Evolutionary conservation across 2,329 filamentous ascomycete species (phyloP), one percentile per base, ranked within the genome.

Genomic region (Beauveria scarabaeidicola): DNA sequence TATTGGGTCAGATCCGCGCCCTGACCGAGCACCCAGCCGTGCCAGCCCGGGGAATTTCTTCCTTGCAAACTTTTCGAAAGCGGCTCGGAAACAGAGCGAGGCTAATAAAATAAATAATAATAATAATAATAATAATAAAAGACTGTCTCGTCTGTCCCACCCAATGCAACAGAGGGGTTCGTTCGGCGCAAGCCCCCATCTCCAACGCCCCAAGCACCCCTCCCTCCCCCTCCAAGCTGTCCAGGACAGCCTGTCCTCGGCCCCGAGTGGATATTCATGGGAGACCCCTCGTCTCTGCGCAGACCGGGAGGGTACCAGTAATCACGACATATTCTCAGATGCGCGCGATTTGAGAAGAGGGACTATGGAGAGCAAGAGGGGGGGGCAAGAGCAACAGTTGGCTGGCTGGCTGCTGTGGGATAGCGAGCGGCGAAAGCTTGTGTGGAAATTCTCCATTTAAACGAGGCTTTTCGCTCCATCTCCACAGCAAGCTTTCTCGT

Each of bases 291-390:
- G n/a, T 47, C 17, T 38, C 10, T 21, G n/a, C 25, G n/a, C 41
- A 27, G 23, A 9, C 5, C 40, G 21, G 23, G 46, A 41, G 46
- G 32, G 36, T n/a, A n/a, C n/a, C n/a, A n/a, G n/a, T 36, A 58
- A 58, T 58, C 55, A 58, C 55, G 55, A 58, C 53, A 56, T 43
- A 21, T 41, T 4, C 29, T 58, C 25, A 44, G 40, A 58, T 58
- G 36, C 29, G 21, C 44, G 19, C 54, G 54, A 58, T 58, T 21
- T 43, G 23, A n/a, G 44, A 43, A n/a, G 53, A 19, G 21, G 9
- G 44, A 23, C 19, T 15, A 32, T n/a, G 32, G 27, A 51, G 40
- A 15, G 15, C 10, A 19, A 19, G 40, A 40, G 23, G 21, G 51
- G 27, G 32, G 8, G 19, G 13, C 32, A 36, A 36, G 32, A 36